These are phyloP conservation scores for Datura wrightii DNA, from an alignment of 257 asterid genomes.

Conservation along the genomic window DNA sequence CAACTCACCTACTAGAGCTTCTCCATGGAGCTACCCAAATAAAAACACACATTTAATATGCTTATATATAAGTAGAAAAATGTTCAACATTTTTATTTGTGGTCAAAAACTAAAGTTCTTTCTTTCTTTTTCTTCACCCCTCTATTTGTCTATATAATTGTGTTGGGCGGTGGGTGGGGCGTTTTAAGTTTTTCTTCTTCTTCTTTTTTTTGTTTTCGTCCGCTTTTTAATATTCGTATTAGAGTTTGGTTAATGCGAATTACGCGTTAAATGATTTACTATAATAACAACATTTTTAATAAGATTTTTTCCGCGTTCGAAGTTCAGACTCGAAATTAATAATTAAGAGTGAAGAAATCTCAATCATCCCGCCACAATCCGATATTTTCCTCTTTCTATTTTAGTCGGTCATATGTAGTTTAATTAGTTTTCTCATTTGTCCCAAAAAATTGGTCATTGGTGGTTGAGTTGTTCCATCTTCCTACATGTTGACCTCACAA, in stretches of 20 bases:
- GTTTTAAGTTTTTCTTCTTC: neutral
- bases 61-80: neutral
- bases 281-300: too few relatives aligned
- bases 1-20: constrained; percentile 24
- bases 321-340: too few relatives aligned
- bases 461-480: constrained; percentile 30
- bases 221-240: too few relatives aligned
- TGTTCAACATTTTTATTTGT: neutral
- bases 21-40: neutral
- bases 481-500: constrained; percentile 12
- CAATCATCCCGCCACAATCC: too few relatives aligned
- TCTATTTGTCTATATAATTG: neutral
- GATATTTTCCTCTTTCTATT: too few relatives aligned
- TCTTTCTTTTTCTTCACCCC: neutral
- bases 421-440: constrained; percentile 24
- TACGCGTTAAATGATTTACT: too few relatives aligned
- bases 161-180: neutral
- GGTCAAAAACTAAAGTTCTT: neutral
- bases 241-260: too few relatives aligned
- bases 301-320: too few relatives aligned
- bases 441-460: neutral
- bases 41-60: neutral
- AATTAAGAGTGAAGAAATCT: too few relatives aligned
- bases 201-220: neutral
- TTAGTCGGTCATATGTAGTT: constrained; percentile 4